Conservation (phyloP, 257 asterid genomes). For the Rhazya stricta region DNA sequence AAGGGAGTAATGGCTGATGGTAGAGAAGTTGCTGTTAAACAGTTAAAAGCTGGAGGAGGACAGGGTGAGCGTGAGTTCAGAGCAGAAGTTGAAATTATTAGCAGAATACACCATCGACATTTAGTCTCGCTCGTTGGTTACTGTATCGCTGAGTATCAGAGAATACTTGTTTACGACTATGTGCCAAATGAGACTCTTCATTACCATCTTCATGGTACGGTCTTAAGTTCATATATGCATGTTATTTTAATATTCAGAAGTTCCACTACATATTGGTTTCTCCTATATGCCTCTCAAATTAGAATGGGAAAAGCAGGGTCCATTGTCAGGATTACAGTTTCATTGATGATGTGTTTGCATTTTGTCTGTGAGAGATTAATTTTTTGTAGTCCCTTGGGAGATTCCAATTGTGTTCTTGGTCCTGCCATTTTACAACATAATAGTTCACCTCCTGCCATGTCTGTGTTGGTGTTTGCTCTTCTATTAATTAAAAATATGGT, state of each 20-base stretch:
- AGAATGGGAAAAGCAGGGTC: not conserved
- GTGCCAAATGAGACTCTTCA: constrained; percentile 83
- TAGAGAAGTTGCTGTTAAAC: constrained; percentile 82
- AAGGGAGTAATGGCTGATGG: constrained; percentile 73
- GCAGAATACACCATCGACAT: constrained; percentile 86
- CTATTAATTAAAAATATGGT: not conserved
- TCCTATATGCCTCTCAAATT: not conserved
- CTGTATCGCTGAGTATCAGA: constrained; percentile 67
- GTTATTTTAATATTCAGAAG: not conserved
- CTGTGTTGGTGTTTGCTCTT: not conserved
- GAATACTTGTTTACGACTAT: constrained; percentile 77
- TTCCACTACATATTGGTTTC: not conserved
- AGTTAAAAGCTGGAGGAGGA: constrained; percentile 80
- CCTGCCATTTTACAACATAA: not conserved
- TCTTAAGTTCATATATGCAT: not conserved
- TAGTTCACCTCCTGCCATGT: not conserved
- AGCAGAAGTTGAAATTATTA: constrained; percentile 91
- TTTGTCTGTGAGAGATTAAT: not conserved
- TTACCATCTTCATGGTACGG: constrained; percentile 74
- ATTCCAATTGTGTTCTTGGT: not conserved
- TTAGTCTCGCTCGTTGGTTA: constrained; percentile 91
- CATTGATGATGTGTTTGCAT: not conserved
- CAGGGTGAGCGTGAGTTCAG: constrained; percentile 92
- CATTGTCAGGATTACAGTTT: not conserved
- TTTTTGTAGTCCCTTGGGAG: not conserved